Conservation (phyloP, 805 yeast species). For the Candida boidinii region DNA sequence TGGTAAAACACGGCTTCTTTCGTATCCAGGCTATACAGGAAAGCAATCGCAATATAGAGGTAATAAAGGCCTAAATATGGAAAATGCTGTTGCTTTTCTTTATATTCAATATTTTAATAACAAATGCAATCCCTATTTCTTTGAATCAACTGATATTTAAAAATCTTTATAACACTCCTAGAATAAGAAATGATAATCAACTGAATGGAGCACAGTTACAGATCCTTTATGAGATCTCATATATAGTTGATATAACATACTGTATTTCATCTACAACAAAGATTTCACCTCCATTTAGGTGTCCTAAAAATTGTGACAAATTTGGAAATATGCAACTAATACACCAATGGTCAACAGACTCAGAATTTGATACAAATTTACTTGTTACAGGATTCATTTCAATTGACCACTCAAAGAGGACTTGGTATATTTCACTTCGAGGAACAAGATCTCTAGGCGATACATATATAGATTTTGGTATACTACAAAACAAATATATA, state of each 20-base stretch:
- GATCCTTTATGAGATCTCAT: too few relatives aligned
- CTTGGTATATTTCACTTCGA: slow-evolving; percentile 26
- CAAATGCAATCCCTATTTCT: too few relatives aligned
- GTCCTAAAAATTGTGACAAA: slow-evolving; percentile 27
- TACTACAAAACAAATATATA: slow-evolving; percentile 25
- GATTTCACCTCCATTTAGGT: slow-evolving; percentile 29
- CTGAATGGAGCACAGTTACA: too few relatives aligned
- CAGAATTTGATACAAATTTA: slow-evolving; percentile 5
- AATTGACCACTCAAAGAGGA: slow-evolving; percentile 5
- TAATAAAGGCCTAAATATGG: too few relatives aligned
- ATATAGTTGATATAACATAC: slow-evolving; percentile 34
- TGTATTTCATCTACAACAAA: slow-evolving; percentile 26
- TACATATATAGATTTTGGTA: slow-evolving; percentile 29
- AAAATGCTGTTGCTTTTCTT: too few relatives aligned
- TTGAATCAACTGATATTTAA: too few relatives aligned
- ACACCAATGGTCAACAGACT: slow-evolving; percentile 30
- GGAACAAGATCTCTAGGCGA: slow-evolving; percentile 36
- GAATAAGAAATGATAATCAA: too few relatives aligned
- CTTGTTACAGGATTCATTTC: slow-evolving; percentile 9
- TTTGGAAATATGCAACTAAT: slow-evolving; percentile 30
- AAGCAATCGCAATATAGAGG: too few relatives aligned
- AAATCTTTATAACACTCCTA: too few relatives aligned
- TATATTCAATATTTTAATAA: too few relatives aligned
- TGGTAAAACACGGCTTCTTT: too few relatives aligned
- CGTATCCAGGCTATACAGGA: too few relatives aligned